Percentiles rank a stretch among this genome's conserved stretches.
Evolutionary conservation across 2,329 filamentous ascomycete genomes (phyloP).

Genomic region (Talaromyces pinophilus): DNA sequence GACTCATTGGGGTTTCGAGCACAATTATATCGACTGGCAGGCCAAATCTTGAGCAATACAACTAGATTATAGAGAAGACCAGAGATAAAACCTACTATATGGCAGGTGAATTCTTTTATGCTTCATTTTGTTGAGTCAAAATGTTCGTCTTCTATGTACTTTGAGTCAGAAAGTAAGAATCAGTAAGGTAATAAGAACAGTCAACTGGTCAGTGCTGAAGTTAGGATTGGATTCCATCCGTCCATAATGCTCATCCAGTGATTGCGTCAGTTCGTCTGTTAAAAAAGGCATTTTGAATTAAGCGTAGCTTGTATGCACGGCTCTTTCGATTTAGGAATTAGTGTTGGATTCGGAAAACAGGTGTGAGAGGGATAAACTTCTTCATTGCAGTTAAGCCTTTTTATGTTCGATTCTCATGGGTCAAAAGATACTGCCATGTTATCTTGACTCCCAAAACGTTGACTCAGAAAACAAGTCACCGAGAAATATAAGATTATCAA

Average conservation of each 20-base stretch:
- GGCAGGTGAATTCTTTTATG: background rate
- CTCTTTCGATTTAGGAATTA: background rate
- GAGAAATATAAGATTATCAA: background rate
- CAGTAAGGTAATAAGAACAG: too few relatives aligned
- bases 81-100: background rate
- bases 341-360: background rate
- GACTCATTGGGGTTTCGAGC: too few relatives aligned
- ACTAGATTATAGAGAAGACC: too few relatives aligned
- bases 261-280: too few relatives aligned
- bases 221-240: too few relatives aligned
- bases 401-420: background rate
- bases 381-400: background rate
- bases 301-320: background rate
- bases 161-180: background rate
- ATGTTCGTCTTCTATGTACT: background rate
- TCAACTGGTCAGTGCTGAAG: too few relatives aligned
- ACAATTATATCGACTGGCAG: background rate
- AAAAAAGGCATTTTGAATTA: background rate
- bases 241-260: too few relatives aligned
- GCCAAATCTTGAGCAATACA: background rate
- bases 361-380: background rate
- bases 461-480: background rate
- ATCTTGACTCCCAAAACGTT: background rate
- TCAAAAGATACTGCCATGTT: background rate
- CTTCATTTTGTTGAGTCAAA: background rate